These are phyloP conservation scores for Zostera marina DNA, from an alignment of 116 monocot genomes.

Conservation along the genomic window DNA sequence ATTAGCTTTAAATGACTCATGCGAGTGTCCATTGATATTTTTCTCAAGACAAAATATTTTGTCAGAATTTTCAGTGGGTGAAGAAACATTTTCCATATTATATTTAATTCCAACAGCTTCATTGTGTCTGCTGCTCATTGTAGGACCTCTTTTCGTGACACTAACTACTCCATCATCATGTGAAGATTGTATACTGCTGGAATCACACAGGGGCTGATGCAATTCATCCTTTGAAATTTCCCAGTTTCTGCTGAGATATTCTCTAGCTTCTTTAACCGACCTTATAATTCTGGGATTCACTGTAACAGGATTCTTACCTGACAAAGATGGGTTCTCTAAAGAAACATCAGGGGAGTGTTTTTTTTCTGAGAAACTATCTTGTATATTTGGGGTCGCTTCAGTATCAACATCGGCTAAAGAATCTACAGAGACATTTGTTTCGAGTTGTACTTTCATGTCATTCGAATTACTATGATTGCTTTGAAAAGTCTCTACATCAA, in stretches of 20 bases:
- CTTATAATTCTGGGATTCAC: slow-evolving; percentile 33
- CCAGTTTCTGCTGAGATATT: slow-evolving; percentile 31
- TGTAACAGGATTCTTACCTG: neutral
- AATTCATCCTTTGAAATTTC: slow-evolving; percentile 3
- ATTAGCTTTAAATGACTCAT: neutral
- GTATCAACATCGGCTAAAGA: neutral
- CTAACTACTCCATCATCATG: too few species aligned
- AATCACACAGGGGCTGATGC: neutral
- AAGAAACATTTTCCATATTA: neutral
- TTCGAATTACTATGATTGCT: slow-evolving; percentile 2
- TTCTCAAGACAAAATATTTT: neutral
- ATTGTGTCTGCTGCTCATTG: neutral
- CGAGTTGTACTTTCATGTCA: slow-evolving; percentile 4
- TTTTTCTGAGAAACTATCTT: slow-evolving; percentile 1
- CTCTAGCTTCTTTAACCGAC: slow-evolving; percentile 52
- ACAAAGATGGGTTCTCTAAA: slow-evolving; percentile 4
- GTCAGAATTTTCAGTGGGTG: neutral
- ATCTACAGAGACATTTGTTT: neutral
- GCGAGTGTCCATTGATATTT: neutral
- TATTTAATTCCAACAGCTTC: too few species aligned
- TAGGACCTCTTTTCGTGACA: neutral
- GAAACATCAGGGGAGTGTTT: neutral
- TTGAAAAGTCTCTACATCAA: slow-evolving; percentile 17
- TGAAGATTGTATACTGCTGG: neutral
- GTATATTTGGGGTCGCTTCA: neutral